A percentile compares a stretch with the other conserved stretches of the same genome.
These are phyloP conservation scores for Dioscorea cayenensis DNA, from an alignment of 116 monocot species.

Conservation along the genomic window DNA sequence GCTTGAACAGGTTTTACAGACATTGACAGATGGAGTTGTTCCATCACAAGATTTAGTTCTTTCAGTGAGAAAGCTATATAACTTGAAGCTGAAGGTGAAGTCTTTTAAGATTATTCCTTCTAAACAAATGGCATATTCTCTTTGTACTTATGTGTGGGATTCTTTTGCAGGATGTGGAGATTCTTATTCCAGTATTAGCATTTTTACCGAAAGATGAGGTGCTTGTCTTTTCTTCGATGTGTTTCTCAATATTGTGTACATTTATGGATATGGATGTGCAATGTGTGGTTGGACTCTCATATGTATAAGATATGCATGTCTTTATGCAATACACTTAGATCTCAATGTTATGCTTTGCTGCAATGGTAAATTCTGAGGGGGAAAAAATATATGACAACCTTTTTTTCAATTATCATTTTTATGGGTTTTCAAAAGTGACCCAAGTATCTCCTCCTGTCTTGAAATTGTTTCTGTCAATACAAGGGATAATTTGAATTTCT, in stretches of 20 bases:
- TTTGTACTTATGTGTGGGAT: neutral
- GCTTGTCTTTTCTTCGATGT: neutral
- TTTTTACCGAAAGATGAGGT: slow-evolving; percentile 93
- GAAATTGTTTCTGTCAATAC: too few relatives aligned
- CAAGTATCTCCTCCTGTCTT: too few relatives aligned
- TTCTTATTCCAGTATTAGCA: slow-evolving; percentile 71
- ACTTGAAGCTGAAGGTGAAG: slow-evolving; percentile 64
- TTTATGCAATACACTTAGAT: too few relatives aligned
- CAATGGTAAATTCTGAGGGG: too few relatives aligned
- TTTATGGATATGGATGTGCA: neutral
- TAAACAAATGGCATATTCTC: slow-evolving; percentile 3
- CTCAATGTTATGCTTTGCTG: too few relatives aligned
- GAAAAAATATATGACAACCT: too few relatives aligned
- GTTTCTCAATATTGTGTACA: neutral
- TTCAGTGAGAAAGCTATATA: slow-evolving; percentile 57
- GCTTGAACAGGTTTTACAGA: slow-evolving; percentile 69
- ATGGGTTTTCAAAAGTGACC: too few relatives aligned
- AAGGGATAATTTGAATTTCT: too few relatives aligned
- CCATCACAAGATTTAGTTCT: slow-evolving; percentile 73
- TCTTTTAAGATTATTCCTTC: neutral
- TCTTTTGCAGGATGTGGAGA: slow-evolving; percentile 74
- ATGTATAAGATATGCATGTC: too few relatives aligned
- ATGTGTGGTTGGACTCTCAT: too few relatives aligned
- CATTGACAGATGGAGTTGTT: slow-evolving; percentile 53
- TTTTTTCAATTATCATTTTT: too few relatives aligned